phyloP scores from a whole-genome alignment of 768 basidiomycete species.

The Amanita pseudoporphyria region DNA sequence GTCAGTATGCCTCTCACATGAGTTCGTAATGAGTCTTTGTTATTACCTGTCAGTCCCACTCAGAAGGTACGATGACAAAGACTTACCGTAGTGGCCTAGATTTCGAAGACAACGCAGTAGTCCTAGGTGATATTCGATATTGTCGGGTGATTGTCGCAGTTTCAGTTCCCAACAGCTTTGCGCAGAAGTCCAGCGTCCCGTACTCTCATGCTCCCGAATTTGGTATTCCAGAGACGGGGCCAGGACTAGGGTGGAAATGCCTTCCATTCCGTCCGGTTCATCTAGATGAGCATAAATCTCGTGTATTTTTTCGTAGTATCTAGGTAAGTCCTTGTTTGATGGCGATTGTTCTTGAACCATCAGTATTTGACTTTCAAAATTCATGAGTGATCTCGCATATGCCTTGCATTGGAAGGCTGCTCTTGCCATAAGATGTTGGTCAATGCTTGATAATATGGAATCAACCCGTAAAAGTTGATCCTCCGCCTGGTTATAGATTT shows the following conservation, averaged over 20 bases:
- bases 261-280: slow-evolving; percentile 99
- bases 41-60: neutral
- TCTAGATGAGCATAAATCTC: slow-evolving; percentile 94
- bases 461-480: slow-evolving; percentile 67
- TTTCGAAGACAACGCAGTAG: slow-evolving; percentile 86
- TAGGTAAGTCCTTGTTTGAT: slow-evolving; percentile 41
- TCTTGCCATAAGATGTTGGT: slow-evolving; percentile 81
- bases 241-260: slow-evolving; percentile 80
- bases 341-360: slow-evolving; percentile 34
- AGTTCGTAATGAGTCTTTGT: slow-evolving; percentile 81
- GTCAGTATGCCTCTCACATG: slow-evolving; percentile 89
- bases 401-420: slow-evolving; percentile 94
- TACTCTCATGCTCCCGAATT: slow-evolving; percentile 96
- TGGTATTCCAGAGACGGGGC: slow-evolving; percentile 91
- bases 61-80: neutral
- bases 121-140: slow-evolving; percentile 82
- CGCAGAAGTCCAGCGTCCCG: slow-evolving; percentile 94
- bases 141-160: slow-evolving; percentile 84
- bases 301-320: slow-evolving; percentile 83
- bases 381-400: slow-evolving; percentile 90
- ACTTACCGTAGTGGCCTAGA: slow-evolving; percentile 91
- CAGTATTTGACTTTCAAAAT: slow-evolving; percentile 79
- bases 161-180: slow-evolving; percentile 99
- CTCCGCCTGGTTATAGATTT: slow-evolving; percentile 29
- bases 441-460: slow-evolving; percentile 73